phyloP scores from a whole-genome alignment of 2,329 filamentous ascomycete genomes.

The Cordyceps farinosa region DNA sequence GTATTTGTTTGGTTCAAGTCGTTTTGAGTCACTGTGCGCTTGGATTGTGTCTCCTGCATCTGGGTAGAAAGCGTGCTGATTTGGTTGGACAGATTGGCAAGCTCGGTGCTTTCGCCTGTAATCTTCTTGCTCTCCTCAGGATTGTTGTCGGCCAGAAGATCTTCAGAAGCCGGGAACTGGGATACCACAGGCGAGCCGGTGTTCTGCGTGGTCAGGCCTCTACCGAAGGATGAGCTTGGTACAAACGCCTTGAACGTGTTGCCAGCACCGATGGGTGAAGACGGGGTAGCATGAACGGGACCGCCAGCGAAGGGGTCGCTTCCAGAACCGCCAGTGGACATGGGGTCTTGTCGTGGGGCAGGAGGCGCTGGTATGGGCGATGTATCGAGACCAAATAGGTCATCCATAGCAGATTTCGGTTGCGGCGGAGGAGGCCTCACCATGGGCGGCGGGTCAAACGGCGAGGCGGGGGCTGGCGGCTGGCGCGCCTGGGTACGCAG shows the following conservation, averaged over 20 bases:
- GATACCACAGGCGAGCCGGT: conserved; percentile 60
- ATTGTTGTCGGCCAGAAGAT: conserved; percentile 87
- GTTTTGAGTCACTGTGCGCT: conserved; percentile 73
- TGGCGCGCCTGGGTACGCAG: conserved; percentile 63
- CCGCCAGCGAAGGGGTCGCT: conserved; percentile 62
- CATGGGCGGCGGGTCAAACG: conserved; percentile 47
- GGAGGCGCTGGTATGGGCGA: conserved; percentile 44
- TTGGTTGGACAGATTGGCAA: conserved; percentile 95
- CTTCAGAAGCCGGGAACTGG: conserved; percentile 60
- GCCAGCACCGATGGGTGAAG: conserved; percentile 42
- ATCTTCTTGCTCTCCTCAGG: conserved; percentile 84
- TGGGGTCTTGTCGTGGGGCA: conserved; percentile 55
- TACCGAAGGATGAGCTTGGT: conserved; percentile 88
- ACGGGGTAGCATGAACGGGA: conserved; percentile 52
- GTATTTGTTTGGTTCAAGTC: conserved; percentile 76
- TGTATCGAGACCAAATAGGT: conserved; percentile 85
- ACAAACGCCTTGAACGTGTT: conserved; percentile 82
- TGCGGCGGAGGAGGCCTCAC: conserved; percentile 36
- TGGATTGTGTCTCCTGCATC: conserved; percentile 87
- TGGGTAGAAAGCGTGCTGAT: conserved; percentile 87
- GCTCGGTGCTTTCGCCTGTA: conserved; percentile 82
- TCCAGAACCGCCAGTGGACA: conserved; percentile 72
- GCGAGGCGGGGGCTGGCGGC: conserved; percentile 35
- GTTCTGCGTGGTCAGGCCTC: conserved; percentile 70
- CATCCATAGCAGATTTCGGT: conserved; percentile 82